Base-by-base conservation (phyloP, 768 basidiomycete genomes). In the Fistulinella prunicolor region DNA sequence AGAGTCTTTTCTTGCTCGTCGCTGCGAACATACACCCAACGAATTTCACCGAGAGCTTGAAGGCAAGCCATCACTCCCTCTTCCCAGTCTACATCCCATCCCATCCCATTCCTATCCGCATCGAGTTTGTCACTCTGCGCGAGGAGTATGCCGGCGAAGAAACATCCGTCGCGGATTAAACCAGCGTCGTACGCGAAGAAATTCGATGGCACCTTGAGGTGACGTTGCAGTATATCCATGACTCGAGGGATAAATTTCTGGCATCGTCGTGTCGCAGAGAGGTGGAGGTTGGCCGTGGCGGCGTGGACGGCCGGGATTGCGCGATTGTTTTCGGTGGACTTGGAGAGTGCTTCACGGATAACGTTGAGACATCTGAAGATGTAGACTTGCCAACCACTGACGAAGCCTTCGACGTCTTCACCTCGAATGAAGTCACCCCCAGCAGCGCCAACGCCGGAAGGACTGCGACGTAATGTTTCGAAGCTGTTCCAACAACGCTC, bases 341-440 rank as follows among this genome's bases (percentile, higher is more conserved):
- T 21, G 28, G 38, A 38, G 24, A 96, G 79, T 3, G 83, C 79
- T 61, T 93, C 91, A 23, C 89, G 83, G 56, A 95, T 86, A 55
- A 91, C 79, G 65, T 94, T 94, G 63, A 93, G 78, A 64, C 88
- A 91, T 67, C 94, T 90, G 56, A 95, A 95, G 53, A 94, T 83
- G 68, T 89, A 93, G 46, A 92, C 85, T 78, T 89, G 86, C 92
- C 93, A 95, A 28, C 85, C 83, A 59, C 87, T 83, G 38, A 85
- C 83, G 62, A 88, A 94, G 48, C 84, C 68, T 45, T 80, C 76
- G 28, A 80, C 66, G 44, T 84, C 82, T 53, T 81, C 80, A 7
- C 66, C 60, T 9, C 76, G 72, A 26, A 78, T 51, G 21, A 67
- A 47, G 23, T 56, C 62, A 23, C 60, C 58, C 26, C 63, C 63